Base-by-base conservation (phyloP, 2,329 filamentous ascomycete genomes). In the Pyrenophora tritici-repentis region DNA sequence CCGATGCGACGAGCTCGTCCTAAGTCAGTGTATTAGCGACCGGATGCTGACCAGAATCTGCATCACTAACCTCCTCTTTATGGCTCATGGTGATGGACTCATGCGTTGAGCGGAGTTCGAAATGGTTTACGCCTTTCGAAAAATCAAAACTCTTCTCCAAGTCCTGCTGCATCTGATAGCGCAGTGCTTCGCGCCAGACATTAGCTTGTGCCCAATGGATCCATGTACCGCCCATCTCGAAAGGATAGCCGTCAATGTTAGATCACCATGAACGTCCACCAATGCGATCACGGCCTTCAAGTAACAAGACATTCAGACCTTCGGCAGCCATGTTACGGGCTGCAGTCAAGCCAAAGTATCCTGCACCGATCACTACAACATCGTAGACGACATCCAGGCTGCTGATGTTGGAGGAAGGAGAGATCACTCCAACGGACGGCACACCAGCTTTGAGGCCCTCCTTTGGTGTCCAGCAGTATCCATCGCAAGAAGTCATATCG, bases 211-310 rank as follows among this genome's bases (percentile, higher is more conserved):
- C 59, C 61, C 61, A 64, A 41, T 64, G 59, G 13, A 77, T 65
- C 73, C 75, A 78, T 0, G 75, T 76, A 0, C 75, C 75, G 8
- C 75, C 75, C 71, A 78, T 76, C 42, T 78, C 76, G 33, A 73
- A 66, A 0, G 71, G 57, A 35, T 62, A 62, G 16, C 59, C 66
- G 12, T 66, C 67, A 0, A 72, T 72, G 1, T 72, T n/a, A 0
- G 73, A 70, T 0, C 71, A 75, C 75, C 73, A 78, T 35, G 74
- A 76, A 4, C 75, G 68, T 1, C 75, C 75, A 3, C 75, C 75
- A n/a, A 77, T 74, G 3, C 75, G 72, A 47, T 77, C 74, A 0
- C 75, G 69, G 3, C 67, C 76, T 50, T 77, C 74, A 0, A 77
- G 37, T 3, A 75, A 52, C 1, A 76, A 53, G 0, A 74, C 68